Evolutionary conservation across 306 rosid genomes (phyloP).

Genomic region (Medicago arabica): DNA sequence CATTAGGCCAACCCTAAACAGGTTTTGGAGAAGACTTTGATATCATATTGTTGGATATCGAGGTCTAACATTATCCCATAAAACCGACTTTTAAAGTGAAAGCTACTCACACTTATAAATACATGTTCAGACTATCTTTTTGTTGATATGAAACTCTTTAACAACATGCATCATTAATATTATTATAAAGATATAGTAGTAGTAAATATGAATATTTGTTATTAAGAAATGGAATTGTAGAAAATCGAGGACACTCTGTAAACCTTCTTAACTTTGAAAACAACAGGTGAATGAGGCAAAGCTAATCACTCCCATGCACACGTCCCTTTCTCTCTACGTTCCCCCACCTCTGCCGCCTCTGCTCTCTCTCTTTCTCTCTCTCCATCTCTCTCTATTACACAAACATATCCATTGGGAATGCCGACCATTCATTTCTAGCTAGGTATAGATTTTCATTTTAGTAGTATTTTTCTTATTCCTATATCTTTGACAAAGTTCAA

Average conservation of each 20-base stretch:
- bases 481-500: background rate
- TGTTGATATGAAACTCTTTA: no score
- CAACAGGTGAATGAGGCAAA: conserved; percentile 80
- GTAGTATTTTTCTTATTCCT: background rate
- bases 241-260: conserved; percentile 60
- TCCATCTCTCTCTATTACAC: conserved; percentile 40
- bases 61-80: no score
- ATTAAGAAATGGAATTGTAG: conserved; percentile 73
- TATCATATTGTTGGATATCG: no score
- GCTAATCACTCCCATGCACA: conserved; percentile 94
- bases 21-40: no score
- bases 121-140: no score
- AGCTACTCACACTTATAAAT: no score
- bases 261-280: conserved; percentile 70
- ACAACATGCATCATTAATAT: no score
- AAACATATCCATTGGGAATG: conserved; percentile 58
- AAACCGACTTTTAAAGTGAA: no score
- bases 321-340: conserved; percentile 79
- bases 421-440: conserved; percentile 55
- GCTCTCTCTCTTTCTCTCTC: conserved; percentile 2
- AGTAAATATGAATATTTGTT: no score
- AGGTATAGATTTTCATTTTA: background rate
- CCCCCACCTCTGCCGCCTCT: conserved; percentile 72
- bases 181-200: no score
- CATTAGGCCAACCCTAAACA: no score